Evolutionary conservation across 179 eudicot species (phyloP).

Genomic region (Spergularia azorica): DNA sequence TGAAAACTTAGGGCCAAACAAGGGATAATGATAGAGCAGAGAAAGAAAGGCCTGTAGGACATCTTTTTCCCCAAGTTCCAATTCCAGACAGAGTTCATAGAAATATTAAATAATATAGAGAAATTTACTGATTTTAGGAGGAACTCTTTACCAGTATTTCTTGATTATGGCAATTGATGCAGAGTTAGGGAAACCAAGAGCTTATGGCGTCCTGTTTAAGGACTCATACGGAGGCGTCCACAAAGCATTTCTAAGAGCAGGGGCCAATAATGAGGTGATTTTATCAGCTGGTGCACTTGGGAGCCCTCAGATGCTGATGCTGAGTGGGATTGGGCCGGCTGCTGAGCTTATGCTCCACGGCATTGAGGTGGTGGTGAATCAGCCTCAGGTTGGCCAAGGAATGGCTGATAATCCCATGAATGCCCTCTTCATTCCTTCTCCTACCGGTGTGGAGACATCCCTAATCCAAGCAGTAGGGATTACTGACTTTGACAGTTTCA

Average conservation of each 20-base stretch:
- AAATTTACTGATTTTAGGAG: background rate
- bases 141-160: background rate
- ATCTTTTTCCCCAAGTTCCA: background rate
- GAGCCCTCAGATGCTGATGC: constrained; percentile 80
- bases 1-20: background rate
- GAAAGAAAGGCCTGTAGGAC: background rate
- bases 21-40: background rate
- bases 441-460: constrained; percentile 58
- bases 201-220: constrained; percentile 58
- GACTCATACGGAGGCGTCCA: constrained; percentile 57
- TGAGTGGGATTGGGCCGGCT: constrained; percentile 84
- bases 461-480: constrained; percentile 69
- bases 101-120: background rate
- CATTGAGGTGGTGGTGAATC: constrained; percentile 57
- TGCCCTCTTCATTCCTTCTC: constrained; percentile 56
- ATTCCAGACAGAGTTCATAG: background rate
- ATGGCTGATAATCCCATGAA: constrained; percentile 92
- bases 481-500: constrained; percentile 45
- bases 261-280: constrained; percentile 59
- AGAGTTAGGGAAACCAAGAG: constrained; percentile 51
- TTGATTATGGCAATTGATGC: constrained; percentile 18
- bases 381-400: constrained; percentile 78
- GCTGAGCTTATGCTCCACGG: constrained; percentile 47
- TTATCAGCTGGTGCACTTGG: constrained; percentile 83
- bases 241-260: constrained; percentile 49